Conservation (phyloP, 495 filamentous ascomycete species). For the Talaromyces proteolyticus region DNA sequence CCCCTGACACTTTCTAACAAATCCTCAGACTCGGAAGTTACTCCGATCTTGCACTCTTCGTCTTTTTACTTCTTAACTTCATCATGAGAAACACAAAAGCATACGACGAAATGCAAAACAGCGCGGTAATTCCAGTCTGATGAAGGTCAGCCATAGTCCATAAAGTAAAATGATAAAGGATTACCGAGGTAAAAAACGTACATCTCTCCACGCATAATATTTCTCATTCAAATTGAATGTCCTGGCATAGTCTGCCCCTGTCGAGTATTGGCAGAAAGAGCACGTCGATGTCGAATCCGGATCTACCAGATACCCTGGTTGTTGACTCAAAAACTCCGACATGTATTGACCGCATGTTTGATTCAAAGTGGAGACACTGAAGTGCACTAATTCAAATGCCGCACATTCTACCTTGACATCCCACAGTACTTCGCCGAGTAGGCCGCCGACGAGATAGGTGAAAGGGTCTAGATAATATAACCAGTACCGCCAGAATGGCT, state of each 20-base stretch:
- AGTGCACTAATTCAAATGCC: constrained; percentile 50
- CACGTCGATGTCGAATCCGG: constrained; percentile 48
- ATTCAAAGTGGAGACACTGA: constrained; percentile 43
- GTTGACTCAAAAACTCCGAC: constrained; percentile 38
- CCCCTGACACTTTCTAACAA: not conserved
- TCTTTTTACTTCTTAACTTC: constrained; percentile 39
- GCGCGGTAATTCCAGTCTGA: constrained; percentile 34
- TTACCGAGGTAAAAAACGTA: constrained; percentile 9
- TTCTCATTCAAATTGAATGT: constrained; percentile 31
- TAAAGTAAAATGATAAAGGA: too few relatives aligned
- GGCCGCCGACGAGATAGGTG: constrained; percentile 46
- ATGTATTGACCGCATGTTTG: constrained; percentile 64
- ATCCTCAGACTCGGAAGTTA: constrained; percentile 4
- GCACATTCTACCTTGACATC: constrained; percentile 49
- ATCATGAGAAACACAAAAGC: constrained; percentile 35
- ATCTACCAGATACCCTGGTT: constrained; percentile 55
- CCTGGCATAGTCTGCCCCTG: constrained; percentile 33
- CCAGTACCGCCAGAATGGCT: constrained; percentile 60
- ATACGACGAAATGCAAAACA: constrained; percentile 37
- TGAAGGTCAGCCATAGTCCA: constrained; percentile 8
- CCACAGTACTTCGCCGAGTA: constrained; percentile 36
- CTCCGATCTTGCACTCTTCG: constrained; percentile 27
- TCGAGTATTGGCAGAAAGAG: constrained; percentile 51
- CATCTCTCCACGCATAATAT: constrained; percentile 40
- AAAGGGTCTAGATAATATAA: constrained; percentile 53